Percentiles rank a stretch among this genome's conserved stretches.
Evolutionary conservation across 2,329 filamentous ascomycete species (phyloP).

Genomic region (Dactylellina parvicollis): DNA sequence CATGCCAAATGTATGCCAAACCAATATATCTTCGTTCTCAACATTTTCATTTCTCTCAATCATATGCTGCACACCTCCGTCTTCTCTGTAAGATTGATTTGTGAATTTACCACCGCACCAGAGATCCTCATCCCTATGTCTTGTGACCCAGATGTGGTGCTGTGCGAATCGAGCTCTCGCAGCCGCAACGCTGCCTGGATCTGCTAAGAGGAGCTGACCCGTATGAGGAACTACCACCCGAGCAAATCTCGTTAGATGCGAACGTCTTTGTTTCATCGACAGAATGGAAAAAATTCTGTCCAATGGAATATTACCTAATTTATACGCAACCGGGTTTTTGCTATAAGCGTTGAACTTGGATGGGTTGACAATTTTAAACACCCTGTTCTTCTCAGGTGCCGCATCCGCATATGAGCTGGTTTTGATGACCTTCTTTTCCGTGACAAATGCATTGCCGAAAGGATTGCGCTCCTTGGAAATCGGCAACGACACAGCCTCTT

Average conservation of each 20-base stretch:
- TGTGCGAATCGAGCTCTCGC: constrained; percentile 51
- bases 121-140: constrained; percentile 66
- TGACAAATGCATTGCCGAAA: constrained; percentile 49
- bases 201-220: constrained; percentile 52
- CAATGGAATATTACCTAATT: constrained; percentile 65
- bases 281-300: constrained; percentile 7
- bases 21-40: constrained; percentile 67
- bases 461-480: constrained; percentile 53
- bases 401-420: constrained; percentile 51
- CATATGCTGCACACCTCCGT: constrained; percentile 67
- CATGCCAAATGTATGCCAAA: constrained; percentile 68
- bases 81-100: constrained; percentile 66
- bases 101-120: constrained; percentile 69
- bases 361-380: constrained; percentile 70
- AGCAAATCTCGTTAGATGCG: constrained; percentile 32
- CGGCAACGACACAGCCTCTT: constrained; percentile 65
- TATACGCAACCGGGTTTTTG: constrained; percentile 67
- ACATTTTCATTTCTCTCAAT: constrained; percentile 61
- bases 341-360: constrained; percentile 67
- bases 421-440: constrained; percentile 48
- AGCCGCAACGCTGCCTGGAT: constrained; percentile 43
- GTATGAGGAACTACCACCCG: constrained; percentile 53
- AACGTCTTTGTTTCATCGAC: constrained; percentile 18
- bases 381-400: constrained; percentile 63
- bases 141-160: constrained; percentile 62